These are phyloP conservation scores for Mollisia scopiformis DNA, from an alignment of 2,329 filamentous ascomycete species.

Conservation along the genomic window DNA sequence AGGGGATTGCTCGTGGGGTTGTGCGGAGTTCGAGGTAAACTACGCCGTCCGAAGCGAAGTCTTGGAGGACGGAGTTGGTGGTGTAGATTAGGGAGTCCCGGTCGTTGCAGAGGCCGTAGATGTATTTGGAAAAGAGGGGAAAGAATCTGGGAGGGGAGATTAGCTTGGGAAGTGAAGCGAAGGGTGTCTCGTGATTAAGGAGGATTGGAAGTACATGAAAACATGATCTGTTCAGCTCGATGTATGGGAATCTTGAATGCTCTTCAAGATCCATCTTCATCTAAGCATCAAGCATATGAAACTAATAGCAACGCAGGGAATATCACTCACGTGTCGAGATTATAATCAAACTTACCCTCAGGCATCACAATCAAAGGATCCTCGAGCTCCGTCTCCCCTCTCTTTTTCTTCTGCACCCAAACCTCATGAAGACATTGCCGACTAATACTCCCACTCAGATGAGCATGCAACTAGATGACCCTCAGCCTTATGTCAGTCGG, in stretches of 20 bases:
- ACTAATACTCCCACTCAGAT: conserved; percentile 79
- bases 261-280: neutral
- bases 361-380: conserved; percentile 74
- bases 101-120: conserved; percentile 75
- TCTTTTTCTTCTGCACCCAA: conserved; percentile 63
- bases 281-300: neutral
- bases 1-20: conserved; percentile 68
- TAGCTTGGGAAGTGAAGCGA: neutral
- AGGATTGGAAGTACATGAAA: neutral
- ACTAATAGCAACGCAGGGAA: neutral
- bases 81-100: conserved; percentile 60
- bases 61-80: conserved; percentile 64
- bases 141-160: conserved; percentile 63
- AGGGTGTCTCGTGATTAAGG: neutral
- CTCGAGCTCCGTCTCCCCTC: conserved; percentile 55
- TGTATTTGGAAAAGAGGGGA: conserved; percentile 76
- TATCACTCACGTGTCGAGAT: conserved; percentile 63
- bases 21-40: conserved; percentile 80
- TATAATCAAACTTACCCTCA: conserved; percentile 70
- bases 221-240: neutral
- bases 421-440: conserved; percentile 73
- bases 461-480: conserved; percentile 69
- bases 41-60: conserved; percentile 73
- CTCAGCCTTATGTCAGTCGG: conserved; percentile 23
- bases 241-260: neutral